phyloP scores from a whole-genome alignment of 208 protist genomes.

The Leishmania braziliensis region DNA sequence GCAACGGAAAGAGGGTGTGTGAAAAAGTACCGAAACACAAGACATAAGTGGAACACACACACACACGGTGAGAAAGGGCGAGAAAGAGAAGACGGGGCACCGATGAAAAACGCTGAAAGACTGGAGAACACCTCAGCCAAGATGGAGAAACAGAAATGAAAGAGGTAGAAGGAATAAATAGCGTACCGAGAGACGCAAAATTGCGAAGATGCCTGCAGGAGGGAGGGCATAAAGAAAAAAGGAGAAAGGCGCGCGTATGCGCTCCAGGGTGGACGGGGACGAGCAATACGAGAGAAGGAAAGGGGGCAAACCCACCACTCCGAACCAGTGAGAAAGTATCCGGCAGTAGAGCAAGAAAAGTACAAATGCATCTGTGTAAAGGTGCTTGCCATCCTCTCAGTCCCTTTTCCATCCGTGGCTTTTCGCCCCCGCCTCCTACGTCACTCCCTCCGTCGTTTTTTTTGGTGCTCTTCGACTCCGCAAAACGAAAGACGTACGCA shows the following conservation, averaged over 20 bases:
- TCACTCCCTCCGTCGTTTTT: not conserved
- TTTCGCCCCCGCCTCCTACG: not conserved
- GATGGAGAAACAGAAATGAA: not conserved
- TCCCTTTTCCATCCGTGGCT: not conserved
- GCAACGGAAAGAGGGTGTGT: not conserved
- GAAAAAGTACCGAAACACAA: not conserved
- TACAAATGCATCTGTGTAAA: not conserved
- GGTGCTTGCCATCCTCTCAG: not conserved
- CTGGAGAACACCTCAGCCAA: not conserved
- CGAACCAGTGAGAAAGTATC: not conserved
- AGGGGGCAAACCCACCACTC: not conserved
- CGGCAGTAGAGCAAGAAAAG: not conserved
- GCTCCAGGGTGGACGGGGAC: not conserved
- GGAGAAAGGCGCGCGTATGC: not conserved
- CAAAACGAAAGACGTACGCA: not conserved
- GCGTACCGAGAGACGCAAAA: not conserved
- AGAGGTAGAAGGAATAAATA: not conserved
- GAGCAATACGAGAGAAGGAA: not conserved
- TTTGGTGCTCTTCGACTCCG: not conserved
- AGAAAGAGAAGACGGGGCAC: not conserved
- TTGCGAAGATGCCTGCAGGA: not conserved
- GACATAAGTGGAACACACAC: not conserved
- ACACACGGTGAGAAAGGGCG: too few species aligned
- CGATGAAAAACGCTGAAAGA: not conserved
- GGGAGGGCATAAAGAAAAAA: not conserved